Evolutionary conservation across 202 grass and related monocot genomes (phyloP), one percentile per base, ranked within the genome.

Genomic region (Eragrostis tef): DNA sequence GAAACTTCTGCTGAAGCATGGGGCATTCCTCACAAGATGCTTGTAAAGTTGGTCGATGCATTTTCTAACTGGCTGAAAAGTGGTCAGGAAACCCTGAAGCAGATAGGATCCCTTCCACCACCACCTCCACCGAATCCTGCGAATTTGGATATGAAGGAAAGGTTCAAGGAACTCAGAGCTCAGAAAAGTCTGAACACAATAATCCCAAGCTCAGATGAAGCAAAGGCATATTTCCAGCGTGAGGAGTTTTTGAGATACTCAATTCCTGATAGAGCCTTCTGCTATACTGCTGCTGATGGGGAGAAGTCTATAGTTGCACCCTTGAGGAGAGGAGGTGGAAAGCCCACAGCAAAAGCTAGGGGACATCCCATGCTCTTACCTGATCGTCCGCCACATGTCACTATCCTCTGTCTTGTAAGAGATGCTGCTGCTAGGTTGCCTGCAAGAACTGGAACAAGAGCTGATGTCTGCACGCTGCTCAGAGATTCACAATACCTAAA

Each of bases 41-140:
- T 99, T 81, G 96, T 96, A 21, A 99, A 99, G 73, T 86, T 99
- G 52, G 96, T 99, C 3, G 96, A 99, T 83, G 92, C 96, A 81
- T 99, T 99, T 96, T 91, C 96, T 84, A 99, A 99, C 82, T 99
- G 96, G 96, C 82, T 99, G 81, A 99, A 99, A 91, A 93, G 90
- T 83, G 93, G 96, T 48, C 96, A 93, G 85, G 91, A 96, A 82
- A 99, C 96, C 64, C 96, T 99, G 79, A 92, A 99, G 79, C 96
- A 99, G 71, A 99, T 99, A 61, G 96, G 96, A 85, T 93, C 89
- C 64, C 90, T 99, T 54, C 96, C 96, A 71, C 70, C 93, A 52
- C 89, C 96, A 73, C 96, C 96, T 41, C 52, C 83, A 60, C 92
- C 93, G 25, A 83, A 96, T 87, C 93, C 94, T 77, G 94, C 85